Conservation (phyloP, 495 filamentous ascomycete genomes). For the Apodospora peruviana region DNA sequence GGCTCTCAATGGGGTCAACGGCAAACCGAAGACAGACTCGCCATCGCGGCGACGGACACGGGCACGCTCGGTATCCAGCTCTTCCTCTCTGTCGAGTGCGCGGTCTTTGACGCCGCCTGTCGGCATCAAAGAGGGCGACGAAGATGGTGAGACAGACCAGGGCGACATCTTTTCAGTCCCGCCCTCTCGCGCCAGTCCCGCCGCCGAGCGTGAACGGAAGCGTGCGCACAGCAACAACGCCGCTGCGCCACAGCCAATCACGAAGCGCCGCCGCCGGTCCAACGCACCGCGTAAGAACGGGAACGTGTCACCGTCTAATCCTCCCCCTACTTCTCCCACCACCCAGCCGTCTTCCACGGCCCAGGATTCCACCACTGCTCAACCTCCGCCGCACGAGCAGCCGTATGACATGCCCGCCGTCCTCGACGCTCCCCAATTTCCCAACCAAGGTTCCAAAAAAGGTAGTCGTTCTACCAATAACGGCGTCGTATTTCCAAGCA, state of each 20-base stretch:
- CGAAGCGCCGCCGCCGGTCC: conserved; percentile 21
- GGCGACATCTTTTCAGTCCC: conserved; percentile 10
- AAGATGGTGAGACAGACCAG: conserved; percentile 6
- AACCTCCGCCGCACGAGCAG: conserved; percentile 10
- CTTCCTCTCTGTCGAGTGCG: conserved; percentile 29
- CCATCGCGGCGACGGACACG: conserved; percentile 19
- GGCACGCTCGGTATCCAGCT: conserved; percentile 20
- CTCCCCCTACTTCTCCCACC: conserved; percentile 19
- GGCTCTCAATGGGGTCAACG: conserved; percentile 13
- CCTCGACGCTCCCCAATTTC: conserved; percentile 22
- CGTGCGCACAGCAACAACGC: conserved; percentile 14
- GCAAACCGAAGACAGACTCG: conserved; percentile 20
- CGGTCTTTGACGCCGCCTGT: conserved; percentile 26
- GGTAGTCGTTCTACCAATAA: conserved; percentile 8
- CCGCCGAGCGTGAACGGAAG: conserved; percentile 8
- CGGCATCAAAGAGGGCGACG: conserved; percentile 4
- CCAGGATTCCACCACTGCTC: conserved; percentile 2
- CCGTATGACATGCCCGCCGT: conserved; percentile 28
- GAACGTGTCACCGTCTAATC: conserved; percentile 29
- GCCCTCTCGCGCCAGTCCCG: conserved; percentile 20
- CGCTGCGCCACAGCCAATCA: conserved; percentile 19
- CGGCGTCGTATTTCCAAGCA: conserved; percentile 23
- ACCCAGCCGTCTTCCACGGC: background rate
- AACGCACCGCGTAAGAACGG: conserved; percentile 28
- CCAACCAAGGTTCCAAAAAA: conserved; percentile 21